Percentiles rank a stretch among this genome's conserved stretches.
phyloP scores from a whole-genome alignment of 139 green algal genomes.

The Tetradesmus obliquus region DNA sequence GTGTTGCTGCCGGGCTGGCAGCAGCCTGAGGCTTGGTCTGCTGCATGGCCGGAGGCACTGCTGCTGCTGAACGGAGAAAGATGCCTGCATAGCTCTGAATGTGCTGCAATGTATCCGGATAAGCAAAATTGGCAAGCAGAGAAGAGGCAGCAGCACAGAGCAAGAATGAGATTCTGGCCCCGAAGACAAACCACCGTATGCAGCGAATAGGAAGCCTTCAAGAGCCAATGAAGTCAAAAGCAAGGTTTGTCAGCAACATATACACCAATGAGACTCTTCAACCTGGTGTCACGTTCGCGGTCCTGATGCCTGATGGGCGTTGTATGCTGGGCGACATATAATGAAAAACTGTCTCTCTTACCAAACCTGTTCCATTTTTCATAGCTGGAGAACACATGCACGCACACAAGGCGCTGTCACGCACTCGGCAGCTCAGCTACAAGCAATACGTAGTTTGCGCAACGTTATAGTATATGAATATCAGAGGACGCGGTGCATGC shows the following conservation, averaged over 20 bases:
- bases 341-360: no score
- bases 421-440: neutral
- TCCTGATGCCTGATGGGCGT: neutral
- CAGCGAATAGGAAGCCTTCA: neutral
- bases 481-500: neutral
- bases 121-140: neutral
- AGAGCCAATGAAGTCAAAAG: neutral
- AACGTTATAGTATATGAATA: no score
- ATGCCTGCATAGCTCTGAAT: neutral
- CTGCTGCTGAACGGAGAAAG: neutral
- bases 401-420: neutral
- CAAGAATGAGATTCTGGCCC: neutral
- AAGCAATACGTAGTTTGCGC: neutral
- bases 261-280: neutral
- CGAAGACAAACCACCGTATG: neutral
- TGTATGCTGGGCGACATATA: no score
- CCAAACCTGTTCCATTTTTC: no score
- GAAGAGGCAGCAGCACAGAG: neutral
- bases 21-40: neutral
- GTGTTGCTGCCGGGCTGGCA: constrained; percentile 6
- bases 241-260: neutral
- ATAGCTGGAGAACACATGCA: neutral
- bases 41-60: constrained; percentile 2
- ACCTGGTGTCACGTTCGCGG: neutral
- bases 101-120: neutral